phyloP scores from a whole-genome alignment of 2,329 filamentous ascomycete genomes.

The Pseudopyricularia cyperi region DNA sequence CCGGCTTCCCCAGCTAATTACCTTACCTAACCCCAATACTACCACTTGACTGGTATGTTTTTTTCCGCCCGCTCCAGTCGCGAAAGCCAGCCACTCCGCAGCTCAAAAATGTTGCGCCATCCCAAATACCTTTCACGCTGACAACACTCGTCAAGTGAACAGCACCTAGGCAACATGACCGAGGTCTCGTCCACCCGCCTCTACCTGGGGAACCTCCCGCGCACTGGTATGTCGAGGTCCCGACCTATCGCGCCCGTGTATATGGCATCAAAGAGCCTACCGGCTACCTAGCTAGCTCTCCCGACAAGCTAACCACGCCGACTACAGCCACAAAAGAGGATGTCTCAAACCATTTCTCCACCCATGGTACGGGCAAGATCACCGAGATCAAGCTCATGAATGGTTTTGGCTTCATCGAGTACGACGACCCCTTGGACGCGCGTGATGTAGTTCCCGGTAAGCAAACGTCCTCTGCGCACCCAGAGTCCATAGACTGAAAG shows the following conservation, averaged over 20 bases:
- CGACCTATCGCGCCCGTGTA: not conserved
- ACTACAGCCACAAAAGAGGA: constrained; percentile 78
- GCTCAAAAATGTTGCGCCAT: not conserved
- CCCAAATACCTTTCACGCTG: not conserved
- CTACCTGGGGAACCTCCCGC: constrained; percentile 95
- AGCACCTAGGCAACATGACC: constrained; percentile 40
- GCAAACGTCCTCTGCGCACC: constrained; percentile 15
- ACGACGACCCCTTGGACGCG: constrained; percentile 96
- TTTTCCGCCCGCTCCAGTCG: too few relatives aligned
- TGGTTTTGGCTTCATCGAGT: constrained; percentile 98
- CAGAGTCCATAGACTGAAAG: not conserved
- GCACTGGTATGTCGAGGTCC: constrained; percentile 58
- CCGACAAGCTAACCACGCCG: not conserved
- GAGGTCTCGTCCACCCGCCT: constrained; percentile 92
- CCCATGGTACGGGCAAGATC: constrained; percentile 93
- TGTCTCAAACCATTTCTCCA: constrained; percentile 89
- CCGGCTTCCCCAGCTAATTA: too few relatives aligned
- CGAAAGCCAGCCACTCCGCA: not conserved
- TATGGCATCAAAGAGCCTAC: not conserved
- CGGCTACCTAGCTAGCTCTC: not conserved
- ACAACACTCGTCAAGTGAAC: not conserved
- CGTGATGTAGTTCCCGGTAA: constrained; percentile 96
- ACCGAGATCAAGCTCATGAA: constrained; percentile 99
- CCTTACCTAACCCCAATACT: too few relatives aligned
- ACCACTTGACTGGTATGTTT: too few relatives aligned